Evolutionary conservation across 768 basidiomycete genomes (phyloP).

Genomic region (Serendipita indica): DNA sequence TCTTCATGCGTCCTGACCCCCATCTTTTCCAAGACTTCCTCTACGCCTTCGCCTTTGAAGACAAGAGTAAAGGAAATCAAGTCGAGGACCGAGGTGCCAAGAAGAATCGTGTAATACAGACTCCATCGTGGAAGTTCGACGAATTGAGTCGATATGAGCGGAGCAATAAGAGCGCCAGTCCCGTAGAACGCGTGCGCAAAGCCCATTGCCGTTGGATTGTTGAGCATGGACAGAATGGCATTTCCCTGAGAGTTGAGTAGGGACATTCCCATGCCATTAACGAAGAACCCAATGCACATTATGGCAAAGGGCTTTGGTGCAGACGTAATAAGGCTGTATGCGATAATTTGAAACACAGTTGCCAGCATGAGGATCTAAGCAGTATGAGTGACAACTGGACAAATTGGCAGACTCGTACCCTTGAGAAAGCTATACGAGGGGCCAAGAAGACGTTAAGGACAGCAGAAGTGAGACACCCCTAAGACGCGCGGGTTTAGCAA

Average conservation of each 20-base stretch:
- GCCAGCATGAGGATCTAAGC: neutral
- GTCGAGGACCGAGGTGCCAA: neutral
- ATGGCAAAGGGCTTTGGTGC: neutral
- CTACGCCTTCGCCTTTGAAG: neutral
- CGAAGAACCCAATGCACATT: constrained; percentile 6
- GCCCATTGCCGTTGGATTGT: constrained; percentile 2
- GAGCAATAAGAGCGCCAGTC: neutral
- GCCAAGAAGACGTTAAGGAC: constrained; percentile 7
- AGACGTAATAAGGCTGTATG: neutral
- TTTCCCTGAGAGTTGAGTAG: constrained; percentile 2
- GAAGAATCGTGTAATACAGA: neutral
- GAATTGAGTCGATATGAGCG: constrained; percentile 6
- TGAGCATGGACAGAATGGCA: neutral
- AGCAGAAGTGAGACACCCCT: constrained; percentile 4
- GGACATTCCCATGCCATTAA: constrained; percentile 2
- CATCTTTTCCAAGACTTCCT: neutral
- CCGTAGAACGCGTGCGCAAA: neutral
- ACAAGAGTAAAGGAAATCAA: neutral
- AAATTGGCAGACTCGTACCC: neutral
- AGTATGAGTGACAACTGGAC: neutral
- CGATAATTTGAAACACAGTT: neutral
- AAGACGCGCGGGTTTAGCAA: neutral
- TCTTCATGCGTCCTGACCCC: neutral
- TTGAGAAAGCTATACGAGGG: neutral
- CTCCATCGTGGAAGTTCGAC: neutral